A percentile compares a stretch with the other conserved stretches of the same genome.
Evolutionary conservation across 352 stramenopile species (phyloP).

Genomic region (Pythium insidiosum): DNA sequence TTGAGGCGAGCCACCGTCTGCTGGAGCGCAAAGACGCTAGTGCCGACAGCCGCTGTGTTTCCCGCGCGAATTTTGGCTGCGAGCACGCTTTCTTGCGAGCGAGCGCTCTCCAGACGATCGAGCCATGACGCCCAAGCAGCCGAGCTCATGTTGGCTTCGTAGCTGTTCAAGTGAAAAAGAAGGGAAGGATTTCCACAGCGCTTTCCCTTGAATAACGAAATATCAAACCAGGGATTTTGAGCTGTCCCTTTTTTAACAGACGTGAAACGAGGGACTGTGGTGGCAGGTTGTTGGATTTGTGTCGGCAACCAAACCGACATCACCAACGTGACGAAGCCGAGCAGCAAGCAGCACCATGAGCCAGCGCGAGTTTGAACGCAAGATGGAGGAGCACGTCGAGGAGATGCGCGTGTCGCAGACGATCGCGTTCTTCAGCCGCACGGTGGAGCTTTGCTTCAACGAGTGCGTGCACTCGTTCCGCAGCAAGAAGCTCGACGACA

Average conservation of each 20-base stretch:
- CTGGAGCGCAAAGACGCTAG: constrained; percentile 79
- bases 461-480: constrained; percentile 88
- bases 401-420: constrained; percentile 88
- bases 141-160: constrained; percentile 58
- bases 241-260: too few species aligned
- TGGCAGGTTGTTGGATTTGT: constrained; percentile 11
- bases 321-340: neutral
- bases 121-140: constrained; percentile 72
- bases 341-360: constrained; percentile 25
- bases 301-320: neutral
- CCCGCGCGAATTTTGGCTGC: constrained; percentile 57
- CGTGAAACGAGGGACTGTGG: too few species aligned
- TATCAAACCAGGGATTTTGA: too few species aligned
- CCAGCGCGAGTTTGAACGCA: constrained; percentile 83
- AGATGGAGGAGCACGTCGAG: constrained; percentile 89
- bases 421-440: constrained; percentile 86
- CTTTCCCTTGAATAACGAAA: too few species aligned
- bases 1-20: constrained; percentile 74
- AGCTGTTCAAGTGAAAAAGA: too few species aligned
- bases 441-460: constrained; percentile 85
- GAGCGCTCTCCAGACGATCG: constrained; percentile 72
- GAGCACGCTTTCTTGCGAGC: constrained; percentile 54
- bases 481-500: constrained; percentile 88
- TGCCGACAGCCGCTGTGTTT: constrained; percentile 52
- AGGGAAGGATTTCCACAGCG: too few species aligned